Evolutionary conservation across 805 yeast species (phyloP).

Genomic region (Saturnispora besseyi): DNA sequence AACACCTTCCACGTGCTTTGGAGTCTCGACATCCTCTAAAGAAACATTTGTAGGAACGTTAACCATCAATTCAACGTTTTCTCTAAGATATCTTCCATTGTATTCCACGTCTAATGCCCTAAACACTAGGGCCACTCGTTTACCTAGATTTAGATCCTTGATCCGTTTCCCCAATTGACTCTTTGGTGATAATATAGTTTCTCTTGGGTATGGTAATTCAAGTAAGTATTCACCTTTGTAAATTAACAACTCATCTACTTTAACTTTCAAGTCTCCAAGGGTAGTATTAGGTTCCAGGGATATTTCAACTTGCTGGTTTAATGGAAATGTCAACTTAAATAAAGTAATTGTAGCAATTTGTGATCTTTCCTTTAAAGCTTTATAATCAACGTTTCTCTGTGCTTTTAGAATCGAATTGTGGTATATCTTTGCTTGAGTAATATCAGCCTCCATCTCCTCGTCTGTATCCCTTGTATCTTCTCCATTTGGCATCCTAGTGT

Average conservation of each 20-base stretch:
- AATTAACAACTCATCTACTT: constrained; percentile 1
- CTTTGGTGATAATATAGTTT: background rate
- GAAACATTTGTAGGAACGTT: background rate
- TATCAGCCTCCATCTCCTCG: background rate
- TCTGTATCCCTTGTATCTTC: background rate
- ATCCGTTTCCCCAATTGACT: background rate
- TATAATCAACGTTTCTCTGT: background rate
- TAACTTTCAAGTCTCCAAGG: background rate
- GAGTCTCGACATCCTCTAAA: background rate
- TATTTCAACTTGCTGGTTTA: background rate
- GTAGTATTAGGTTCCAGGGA: background rate
- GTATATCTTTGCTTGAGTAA: constrained; percentile 1
- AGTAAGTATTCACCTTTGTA: background rate
- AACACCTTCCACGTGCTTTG: background rate
- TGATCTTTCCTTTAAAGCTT: background rate
- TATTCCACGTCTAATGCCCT: background rate
- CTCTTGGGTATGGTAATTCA: constrained; percentile 2
- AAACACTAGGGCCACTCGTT: constrained; percentile 1
- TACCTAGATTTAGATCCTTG: background rate
- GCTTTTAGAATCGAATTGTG: constrained; percentile 1
- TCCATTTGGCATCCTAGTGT: background rate
- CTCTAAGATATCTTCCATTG: background rate
- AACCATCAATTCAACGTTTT: background rate
- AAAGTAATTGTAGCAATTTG: background rate
- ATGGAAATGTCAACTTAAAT: constrained; percentile 2